Conservation (phyloP, 2,329 filamentous ascomycete species). For the Kalaharituber pfeilii region DNA sequence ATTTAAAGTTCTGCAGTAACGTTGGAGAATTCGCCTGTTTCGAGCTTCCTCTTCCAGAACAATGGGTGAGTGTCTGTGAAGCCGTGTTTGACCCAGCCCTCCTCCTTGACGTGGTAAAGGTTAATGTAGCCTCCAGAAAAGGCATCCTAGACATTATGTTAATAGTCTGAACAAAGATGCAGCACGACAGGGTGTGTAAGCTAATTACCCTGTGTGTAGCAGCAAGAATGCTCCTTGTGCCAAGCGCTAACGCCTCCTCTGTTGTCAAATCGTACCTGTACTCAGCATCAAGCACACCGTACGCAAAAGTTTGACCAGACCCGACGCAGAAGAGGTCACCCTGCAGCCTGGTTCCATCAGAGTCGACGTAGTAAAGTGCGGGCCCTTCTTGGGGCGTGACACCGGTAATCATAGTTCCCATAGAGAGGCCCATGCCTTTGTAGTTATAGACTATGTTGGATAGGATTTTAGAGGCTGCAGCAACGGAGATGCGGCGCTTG, state of each 20-base stretch:
- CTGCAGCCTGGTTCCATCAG: slow-evolving; percentile 76
- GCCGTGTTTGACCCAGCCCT: slow-evolving; percentile 96
- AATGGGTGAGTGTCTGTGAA: slow-evolving; percentile 98
- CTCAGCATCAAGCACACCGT: slow-evolving; percentile 90
- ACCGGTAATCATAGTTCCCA: slow-evolving; percentile 99
- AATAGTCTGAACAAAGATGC: not conserved
- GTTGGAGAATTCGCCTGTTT: slow-evolving; percentile 96
- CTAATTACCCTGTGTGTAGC: slow-evolving; percentile 57
- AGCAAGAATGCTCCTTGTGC: slow-evolving; percentile 79
- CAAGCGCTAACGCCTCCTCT: slow-evolving; percentile 79
- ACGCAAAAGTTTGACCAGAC: slow-evolving; percentile 95
- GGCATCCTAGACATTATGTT: slow-evolving; percentile 46
- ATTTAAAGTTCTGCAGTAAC: slow-evolving; percentile 63
- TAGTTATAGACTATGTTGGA: slow-evolving; percentile 95
- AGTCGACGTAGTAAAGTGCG: slow-evolving; percentile 97
- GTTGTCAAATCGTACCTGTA: slow-evolving; percentile 78
- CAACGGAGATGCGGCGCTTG: slow-evolving; percentile 96
- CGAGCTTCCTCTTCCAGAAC: slow-evolving; percentile 98
- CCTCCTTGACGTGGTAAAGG: slow-evolving; percentile 96
- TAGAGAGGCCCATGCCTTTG: slow-evolving; percentile 96
- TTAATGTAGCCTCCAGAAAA: slow-evolving; percentile 98
- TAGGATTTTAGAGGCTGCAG: slow-evolving; percentile 93
- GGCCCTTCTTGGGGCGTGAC: slow-evolving; percentile 91
- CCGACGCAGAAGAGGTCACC: slow-evolving; percentile 98
- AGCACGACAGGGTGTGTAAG: not conserved